Percentiles rank a stretch among this genome's conserved stretches.
These are phyloP conservation scores for Oenanthe sinensis DNA, from an alignment of 129 eudicot genomes.

Conservation along the genomic window DNA sequence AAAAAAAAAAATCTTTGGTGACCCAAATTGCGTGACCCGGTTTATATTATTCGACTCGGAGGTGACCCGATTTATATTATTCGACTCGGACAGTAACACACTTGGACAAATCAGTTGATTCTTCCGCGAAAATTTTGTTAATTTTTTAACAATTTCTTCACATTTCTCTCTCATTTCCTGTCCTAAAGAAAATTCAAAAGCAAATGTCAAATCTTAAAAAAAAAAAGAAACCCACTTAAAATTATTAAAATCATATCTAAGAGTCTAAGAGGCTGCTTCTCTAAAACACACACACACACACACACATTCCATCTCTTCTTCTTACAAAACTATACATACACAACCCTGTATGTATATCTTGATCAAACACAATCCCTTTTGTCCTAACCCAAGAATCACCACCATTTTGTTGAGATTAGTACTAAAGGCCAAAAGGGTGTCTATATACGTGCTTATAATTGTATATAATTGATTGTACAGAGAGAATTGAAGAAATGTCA, in stretches of 20 bases:
- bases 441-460: not conserved
- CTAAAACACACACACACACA: not conserved
- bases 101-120: not conserved
- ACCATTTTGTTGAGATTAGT: not conserved
- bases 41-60: no score
- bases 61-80: not conserved
- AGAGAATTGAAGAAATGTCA: constrained; percentile 24
- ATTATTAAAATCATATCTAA: not conserved
- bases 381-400: not conserved
- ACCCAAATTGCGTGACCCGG: no score
- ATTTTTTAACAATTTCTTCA: not conserved
- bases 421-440: not conserved
- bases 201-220: constrained; percentile 4
- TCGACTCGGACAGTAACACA: not conserved
- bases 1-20: no score
- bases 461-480: not conserved
- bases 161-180: not conserved
- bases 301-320: not conserved
- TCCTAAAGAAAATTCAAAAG: not conserved
- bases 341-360: not conserved
- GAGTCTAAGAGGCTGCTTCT: not conserved
- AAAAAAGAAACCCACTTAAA: not conserved
- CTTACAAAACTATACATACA: not conserved
- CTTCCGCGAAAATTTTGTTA: not conserved
- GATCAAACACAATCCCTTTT: not conserved